Conservation (phyloP, 2,329 filamentous ascomycete species). For the Ophiostoma ips region DNA sequence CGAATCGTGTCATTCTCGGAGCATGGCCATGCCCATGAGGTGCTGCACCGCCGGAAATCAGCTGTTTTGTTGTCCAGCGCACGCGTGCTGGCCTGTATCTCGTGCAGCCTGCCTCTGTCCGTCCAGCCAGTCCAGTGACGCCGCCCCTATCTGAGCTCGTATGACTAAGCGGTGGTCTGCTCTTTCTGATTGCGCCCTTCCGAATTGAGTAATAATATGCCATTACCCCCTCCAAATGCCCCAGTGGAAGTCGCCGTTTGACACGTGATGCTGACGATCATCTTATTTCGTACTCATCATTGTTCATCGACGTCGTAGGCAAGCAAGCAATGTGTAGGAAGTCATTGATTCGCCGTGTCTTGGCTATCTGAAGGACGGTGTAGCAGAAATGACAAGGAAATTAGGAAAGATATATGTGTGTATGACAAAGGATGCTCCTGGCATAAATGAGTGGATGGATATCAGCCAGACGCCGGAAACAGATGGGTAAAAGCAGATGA, state of each 20-base stretch:
- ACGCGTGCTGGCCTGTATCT: too few species aligned
- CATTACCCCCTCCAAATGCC: too few species aligned
- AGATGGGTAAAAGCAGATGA: not conserved
- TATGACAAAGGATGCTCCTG: not conserved
- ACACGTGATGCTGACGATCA: too few species aligned
- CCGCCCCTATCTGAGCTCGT: too few species aligned
- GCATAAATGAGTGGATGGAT: constrained; percentile 1
- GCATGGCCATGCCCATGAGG: not conserved
- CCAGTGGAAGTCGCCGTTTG: too few species aligned
- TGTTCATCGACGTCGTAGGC: too few species aligned
- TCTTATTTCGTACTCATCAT: not conserved
- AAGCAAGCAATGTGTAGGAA: too few species aligned
- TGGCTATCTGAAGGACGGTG: not conserved
- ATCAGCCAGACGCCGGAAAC: not conserved
- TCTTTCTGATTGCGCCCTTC: not conserved
- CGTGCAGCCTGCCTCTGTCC: too few species aligned
- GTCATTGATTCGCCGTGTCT: not conserved
- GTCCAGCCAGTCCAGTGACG: too few species aligned
- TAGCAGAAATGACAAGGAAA: not conserved
- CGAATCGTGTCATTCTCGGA: constrained; percentile 4
- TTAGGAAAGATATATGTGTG: not conserved
- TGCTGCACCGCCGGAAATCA: not conserved
- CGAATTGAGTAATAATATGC: not conserved
- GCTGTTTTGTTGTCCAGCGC: not conserved
- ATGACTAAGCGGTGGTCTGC: not conserved